A percentile compares a stretch with the other conserved stretches of the same genome.
phyloP scores from a whole-genome alignment of 257 asterid species.

The Salvia miltiorrhiza region DNA sequence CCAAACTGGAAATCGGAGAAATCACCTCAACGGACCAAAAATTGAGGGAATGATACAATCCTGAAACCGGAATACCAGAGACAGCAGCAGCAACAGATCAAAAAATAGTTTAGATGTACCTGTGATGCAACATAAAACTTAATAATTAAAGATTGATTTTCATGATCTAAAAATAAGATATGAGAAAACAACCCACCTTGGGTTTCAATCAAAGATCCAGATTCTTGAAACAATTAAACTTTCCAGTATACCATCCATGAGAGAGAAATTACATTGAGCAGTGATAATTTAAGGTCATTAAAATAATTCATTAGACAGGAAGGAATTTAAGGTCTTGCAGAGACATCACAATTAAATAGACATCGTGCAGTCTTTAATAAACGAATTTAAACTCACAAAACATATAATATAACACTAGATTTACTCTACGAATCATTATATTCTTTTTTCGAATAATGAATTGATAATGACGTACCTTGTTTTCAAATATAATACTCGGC shows the following conservation, averaged over 20 bases:
- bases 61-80: constrained; percentile 17
- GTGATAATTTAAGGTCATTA: no score
- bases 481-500: constrained; percentile 10
- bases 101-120: neutral
- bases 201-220: neutral
- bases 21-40: constrained; percentile 1
- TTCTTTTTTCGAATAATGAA: neutral
- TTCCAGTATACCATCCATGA: no score
- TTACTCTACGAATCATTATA: neutral
- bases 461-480: constrained; percentile 26
- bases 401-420: neutral
- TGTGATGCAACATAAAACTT: constrained; percentile 17
- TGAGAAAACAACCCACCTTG: neutral
- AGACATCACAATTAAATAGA: neutral
- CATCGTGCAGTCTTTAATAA: neutral
- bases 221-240: no score
- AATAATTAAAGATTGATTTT: neutral
- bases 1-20: constrained; percentile 20
- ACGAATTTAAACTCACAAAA: neutral
- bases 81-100: constrained; percentile 14
- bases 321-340: neutral
- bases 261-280: no score
- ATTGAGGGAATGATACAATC: constrained; percentile 10
- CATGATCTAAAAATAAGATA: neutral
- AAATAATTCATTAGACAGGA: no score